phyloP scores from a whole-genome alignment of 2,329 filamentous ascomycete genomes.

The Neonectria magnoliae region DNA sequence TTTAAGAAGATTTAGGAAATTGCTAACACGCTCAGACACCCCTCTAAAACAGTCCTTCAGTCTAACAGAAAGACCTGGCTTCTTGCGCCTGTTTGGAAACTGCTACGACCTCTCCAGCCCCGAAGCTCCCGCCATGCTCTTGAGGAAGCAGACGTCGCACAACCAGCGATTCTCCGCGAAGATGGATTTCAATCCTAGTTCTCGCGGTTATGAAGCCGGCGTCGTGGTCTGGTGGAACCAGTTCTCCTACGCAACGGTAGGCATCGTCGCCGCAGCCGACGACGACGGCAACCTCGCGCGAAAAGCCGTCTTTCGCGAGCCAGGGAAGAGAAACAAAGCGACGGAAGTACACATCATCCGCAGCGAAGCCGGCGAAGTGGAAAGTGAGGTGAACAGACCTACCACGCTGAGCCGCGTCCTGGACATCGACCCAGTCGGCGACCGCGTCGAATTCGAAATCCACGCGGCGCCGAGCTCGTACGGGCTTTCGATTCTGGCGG shows the following conservation, averaged over 20 bases:
- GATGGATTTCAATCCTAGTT: conserved; percentile 57
- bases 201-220: conserved; percentile 60
- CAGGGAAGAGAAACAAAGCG: not conserved
- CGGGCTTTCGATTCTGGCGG: not conserved
- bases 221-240: conserved; percentile 65
- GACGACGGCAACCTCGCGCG: not conserved
- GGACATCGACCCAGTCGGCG: not conserved
- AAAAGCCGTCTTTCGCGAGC: conserved; percentile 12
- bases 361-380: not conserved
- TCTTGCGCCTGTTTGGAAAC: conserved; percentile 60
- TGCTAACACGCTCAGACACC: conserved; percentile 29
- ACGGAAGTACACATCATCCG: conserved; percentile 15
- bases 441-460: conserved; percentile 7
- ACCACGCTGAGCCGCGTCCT: not conserved
- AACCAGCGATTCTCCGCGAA: conserved; percentile 53
- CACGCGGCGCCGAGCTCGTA: conserved; percentile 13
- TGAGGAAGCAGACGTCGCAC: conserved; percentile 63
- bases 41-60: conserved; percentile 52
- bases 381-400: not conserved
- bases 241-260: conserved; percentile 48
- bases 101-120: conserved; percentile 62
- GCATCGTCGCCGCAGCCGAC: conserved; percentile 25
- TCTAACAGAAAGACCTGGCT: conserved; percentile 54
- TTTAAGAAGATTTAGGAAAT: fast-evolving
- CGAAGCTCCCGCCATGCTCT: conserved; percentile 60